Percentiles rank a stretch among this genome's conserved stretches.
Conservation (phyloP, 2,329 filamentous ascomycete species). For the Cladosporium halotolerans region DNA sequence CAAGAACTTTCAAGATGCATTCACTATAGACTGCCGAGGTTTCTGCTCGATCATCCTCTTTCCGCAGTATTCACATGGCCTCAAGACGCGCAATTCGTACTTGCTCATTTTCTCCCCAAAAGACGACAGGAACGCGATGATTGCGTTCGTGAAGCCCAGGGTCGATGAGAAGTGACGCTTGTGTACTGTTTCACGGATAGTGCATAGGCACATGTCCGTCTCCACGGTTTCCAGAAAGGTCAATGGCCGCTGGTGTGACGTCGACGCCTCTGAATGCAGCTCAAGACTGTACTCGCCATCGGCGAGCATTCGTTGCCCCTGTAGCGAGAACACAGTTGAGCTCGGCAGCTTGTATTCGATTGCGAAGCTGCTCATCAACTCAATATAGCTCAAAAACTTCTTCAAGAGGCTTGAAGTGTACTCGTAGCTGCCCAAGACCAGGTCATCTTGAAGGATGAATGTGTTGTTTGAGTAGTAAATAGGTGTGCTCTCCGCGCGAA, state of each 20-base stretch:
- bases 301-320: neutral
- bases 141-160: neutral
- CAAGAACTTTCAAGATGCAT: neutral
- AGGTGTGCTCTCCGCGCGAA: neutral
- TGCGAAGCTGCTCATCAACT: neutral
- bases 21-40: neutral
- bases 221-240: neutral
- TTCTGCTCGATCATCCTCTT: constrained; percentile 9
- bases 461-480: constrained; percentile 3
- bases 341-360: constrained; percentile 6
- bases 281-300: neutral
- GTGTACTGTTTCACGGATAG: neutral
- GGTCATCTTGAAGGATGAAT: neutral
- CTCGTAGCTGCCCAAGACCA: neutral
- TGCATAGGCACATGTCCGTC: constrained; percentile 6
- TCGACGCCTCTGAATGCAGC: neutral
- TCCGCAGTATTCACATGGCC: neutral
- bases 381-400: neutral
- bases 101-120: constrained; percentile 4
- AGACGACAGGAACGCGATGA: constrained; percentile 1
- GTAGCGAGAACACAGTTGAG: neutral
- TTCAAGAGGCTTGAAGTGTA: neutral
- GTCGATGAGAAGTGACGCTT: neutral
- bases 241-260: constrained; percentile 2
- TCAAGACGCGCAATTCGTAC: constrained; percentile 1